These are phyloP conservation scores for Brassica nigra DNA, from an alignment of 345 rosid genomes.

Conservation along the genomic window DNA sequence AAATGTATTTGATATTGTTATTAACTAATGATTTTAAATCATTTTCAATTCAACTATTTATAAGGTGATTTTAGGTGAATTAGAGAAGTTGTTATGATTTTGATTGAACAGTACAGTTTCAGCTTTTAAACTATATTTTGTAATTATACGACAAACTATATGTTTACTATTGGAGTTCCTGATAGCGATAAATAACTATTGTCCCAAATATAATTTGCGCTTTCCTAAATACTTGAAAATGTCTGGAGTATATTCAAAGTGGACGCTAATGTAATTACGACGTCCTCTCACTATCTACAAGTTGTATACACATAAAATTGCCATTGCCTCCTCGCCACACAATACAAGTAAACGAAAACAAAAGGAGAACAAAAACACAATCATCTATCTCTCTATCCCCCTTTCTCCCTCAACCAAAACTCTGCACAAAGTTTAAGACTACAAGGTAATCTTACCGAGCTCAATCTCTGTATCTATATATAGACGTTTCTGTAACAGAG, in stretches of 20 bases:
- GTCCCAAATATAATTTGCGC: background rate
- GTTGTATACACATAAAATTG: background rate
- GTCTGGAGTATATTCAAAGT: background rate
- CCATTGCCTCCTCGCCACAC: background rate
- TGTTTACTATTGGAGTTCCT: background rate
- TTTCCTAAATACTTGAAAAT: background rate
- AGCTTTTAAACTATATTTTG: background rate
- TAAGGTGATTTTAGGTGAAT: background rate
- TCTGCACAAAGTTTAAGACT: background rate
- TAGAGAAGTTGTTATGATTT: background rate
- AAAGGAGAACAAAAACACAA: background rate
- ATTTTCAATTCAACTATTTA: background rate
- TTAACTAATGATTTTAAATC: background rate
- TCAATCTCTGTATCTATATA: background rate
- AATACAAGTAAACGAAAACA: background rate
- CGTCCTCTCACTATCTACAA: background rate
- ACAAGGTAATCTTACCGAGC: background rate
- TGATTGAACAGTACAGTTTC: background rate
- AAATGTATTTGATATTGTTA: background rate
- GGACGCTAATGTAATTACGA: background rate
- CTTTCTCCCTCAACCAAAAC: background rate
- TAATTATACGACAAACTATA: background rate
- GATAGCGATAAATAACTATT: background rate
- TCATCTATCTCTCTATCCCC: background rate
- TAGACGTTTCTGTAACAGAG: background rate